These are phyloP conservation scores for Melastoma candidum DNA, from an alignment of 441 rosid genomes.

Conservation along the genomic window DNA sequence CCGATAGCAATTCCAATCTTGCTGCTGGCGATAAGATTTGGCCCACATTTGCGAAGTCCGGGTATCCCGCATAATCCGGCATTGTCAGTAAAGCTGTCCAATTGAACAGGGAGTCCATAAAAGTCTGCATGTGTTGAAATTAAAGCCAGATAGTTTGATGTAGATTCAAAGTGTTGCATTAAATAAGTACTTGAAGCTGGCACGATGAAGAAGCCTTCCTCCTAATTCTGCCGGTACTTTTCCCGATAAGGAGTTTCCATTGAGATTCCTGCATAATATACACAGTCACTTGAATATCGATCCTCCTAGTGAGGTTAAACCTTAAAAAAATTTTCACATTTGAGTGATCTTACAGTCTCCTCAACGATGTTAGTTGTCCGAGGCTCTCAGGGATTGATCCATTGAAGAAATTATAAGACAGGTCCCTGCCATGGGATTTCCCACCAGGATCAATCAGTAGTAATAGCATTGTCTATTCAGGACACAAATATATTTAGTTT, in stretches of 20 bases:
- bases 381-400: conserved; percentile 87
- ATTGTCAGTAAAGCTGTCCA: conserved; percentile 86
- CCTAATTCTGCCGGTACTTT: conserved; percentile 86
- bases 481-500: neutral
- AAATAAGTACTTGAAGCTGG: conserved; percentile 77
- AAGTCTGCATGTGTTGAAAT: too few species aligned
- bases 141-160: too few species aligned
- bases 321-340: too few species aligned
- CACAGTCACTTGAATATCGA: neutral
- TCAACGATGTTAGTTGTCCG: conserved; percentile 65
- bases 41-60: conserved; percentile 73
- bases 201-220: conserved; percentile 86
- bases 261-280: conserved; percentile 60
- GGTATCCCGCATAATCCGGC: conserved; percentile 96
- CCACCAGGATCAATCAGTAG: conserved; percentile 8
- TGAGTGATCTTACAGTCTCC: conserved; percentile 48
- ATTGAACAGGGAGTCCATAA: conserved; percentile 6
- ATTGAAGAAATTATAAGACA: conserved; percentile 72
- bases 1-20: conserved; percentile 76
- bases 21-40: conserved; percentile 65
- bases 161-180: too few species aligned
- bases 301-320: neutral
- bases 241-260: conserved; percentile 81
- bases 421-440: conserved; percentile 49
- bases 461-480: neutral